A percentile compares a stretch with the other conserved stretches of the same genome.
These are phyloP conservation scores for Russula griseocarnosa DNA, from an alignment of 768 basidiomycete species.

Conservation along the genomic window DNA sequence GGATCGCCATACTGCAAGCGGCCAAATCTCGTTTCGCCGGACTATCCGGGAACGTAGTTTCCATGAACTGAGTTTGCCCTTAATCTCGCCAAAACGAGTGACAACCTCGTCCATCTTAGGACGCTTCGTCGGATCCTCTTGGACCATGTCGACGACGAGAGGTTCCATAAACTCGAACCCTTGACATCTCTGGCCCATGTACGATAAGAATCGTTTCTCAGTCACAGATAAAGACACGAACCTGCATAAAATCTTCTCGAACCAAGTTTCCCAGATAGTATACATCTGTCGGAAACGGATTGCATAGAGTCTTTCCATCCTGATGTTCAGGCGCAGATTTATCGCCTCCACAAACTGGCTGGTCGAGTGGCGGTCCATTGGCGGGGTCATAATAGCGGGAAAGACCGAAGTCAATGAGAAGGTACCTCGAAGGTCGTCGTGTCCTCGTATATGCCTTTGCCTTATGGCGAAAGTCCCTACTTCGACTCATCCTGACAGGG, in stretches of 20 bases:
- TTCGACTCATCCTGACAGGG: neutral
- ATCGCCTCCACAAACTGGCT: constrained; percentile 30
- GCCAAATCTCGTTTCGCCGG: neutral
- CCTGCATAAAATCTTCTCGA: constrained; percentile 18
- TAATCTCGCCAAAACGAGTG: neutral
- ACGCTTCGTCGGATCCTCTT: constrained; percentile 36
- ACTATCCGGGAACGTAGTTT: neutral
- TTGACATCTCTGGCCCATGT: neutral
- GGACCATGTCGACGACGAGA: constrained; percentile 37
- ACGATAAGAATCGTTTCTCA: neutral
- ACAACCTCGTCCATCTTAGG: constrained; percentile 37
- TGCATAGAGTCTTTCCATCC: neutral
- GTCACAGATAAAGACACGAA: neutral
- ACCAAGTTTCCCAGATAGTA: constrained; percentile 32
- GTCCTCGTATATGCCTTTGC: too few species aligned
- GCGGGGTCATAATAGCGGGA: too few species aligned
- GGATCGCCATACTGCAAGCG: neutral
- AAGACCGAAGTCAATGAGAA: too few species aligned
- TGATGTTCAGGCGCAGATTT: constrained; percentile 31
- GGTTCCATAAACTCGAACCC: too few species aligned
- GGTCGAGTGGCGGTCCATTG: neutral
- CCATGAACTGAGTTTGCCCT: neutral
- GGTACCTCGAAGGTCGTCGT: too few species aligned
- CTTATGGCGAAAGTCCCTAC: neutral
- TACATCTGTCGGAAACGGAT: constrained; percentile 32